These are phyloP conservation scores for Incumbomyces delicatus DNA, from an alignment of 2,329 filamentous ascomycete genomes.

Conservation along the genomic window DNA sequence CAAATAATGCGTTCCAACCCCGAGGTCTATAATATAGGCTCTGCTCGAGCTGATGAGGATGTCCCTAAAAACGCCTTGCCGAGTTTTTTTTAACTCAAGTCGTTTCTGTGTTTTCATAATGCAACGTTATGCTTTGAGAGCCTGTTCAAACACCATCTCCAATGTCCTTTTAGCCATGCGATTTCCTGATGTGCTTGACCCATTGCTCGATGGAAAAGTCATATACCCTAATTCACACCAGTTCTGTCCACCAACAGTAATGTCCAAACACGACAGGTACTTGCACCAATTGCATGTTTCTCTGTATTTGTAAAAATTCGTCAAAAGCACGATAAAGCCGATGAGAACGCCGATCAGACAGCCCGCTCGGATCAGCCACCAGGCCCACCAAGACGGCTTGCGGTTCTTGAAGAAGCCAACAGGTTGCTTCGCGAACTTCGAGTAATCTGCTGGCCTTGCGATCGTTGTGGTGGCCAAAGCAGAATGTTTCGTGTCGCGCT, in stretches of 20 bases:
- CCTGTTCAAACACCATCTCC: constrained; percentile 1
- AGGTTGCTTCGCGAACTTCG: constrained; percentile 40
- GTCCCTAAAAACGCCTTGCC: background rate
- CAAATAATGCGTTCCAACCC: no score
- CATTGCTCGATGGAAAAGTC: constrained; percentile 20
- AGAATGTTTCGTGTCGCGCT: constrained; percentile 36
- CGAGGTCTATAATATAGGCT: no score
- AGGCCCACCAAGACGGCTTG: constrained; percentile 91
- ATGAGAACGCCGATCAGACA: constrained; percentile 72
- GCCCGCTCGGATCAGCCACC: constrained; percentile 80
- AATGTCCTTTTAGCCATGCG: background rate
- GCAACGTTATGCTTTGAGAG: background rate
- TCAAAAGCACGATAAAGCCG: constrained; percentile 74
- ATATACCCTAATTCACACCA: constrained; percentile 34
- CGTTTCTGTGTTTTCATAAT: background rate
- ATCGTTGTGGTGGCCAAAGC: constrained; percentile 35
- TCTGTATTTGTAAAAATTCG: constrained; percentile 79
- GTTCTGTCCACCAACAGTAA: constrained; percentile 25
- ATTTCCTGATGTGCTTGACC: background rate
- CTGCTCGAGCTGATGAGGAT: no score
- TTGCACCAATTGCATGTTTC: constrained; percentile 85
- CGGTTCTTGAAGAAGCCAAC: constrained; percentile 80
- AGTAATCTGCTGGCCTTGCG: constrained; percentile 46
- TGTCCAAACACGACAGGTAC: constrained; percentile 75
- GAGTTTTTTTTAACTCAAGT: background rate